Evolutionary conservation across 2,329 filamentous ascomycete species (phyloP).

Genomic region (Pseudogymnoascus sp.): DNA sequence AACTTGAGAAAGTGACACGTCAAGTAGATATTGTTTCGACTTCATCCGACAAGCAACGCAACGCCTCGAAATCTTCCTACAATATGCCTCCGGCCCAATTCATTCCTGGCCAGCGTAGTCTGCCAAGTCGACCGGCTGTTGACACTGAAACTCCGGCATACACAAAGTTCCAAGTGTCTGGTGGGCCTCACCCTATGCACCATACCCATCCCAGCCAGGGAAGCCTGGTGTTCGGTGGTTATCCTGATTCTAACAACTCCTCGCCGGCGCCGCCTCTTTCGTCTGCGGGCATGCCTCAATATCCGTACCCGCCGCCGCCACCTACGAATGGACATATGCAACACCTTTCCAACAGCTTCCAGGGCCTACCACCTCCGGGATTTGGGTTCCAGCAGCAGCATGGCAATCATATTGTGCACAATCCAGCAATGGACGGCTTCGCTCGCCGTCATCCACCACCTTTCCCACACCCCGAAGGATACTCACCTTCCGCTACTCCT

Average conservation of each 20-base stretch:
- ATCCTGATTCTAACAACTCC: constrained; percentile 47
- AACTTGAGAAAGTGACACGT: constrained; percentile 5
- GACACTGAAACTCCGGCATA: constrained; percentile 17
- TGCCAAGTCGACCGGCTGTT: constrained; percentile 9
- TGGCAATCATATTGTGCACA: background rate
- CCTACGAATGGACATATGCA: constrained; percentile 23
- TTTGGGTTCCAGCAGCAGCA: background rate
- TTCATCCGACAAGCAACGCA: constrained; percentile 19
- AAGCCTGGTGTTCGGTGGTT: constrained; percentile 48
- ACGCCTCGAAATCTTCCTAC: constrained; percentile 28
- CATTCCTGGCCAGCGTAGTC: constrained; percentile 22
- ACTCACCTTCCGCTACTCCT: constrained; percentile 27
- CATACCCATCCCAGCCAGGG: constrained; percentile 47
- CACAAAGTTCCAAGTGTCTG: constrained; percentile 1
- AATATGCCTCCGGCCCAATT: constrained; percentile 36
- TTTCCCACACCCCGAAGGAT: constrained; percentile 28
- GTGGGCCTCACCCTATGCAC: constrained; percentile 33
- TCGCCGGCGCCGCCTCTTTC: constrained; percentile 47
- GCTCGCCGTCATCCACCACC: constrained; percentile 22
- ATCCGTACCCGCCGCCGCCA: constrained; percentile 22
- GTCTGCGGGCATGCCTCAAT: constrained; percentile 34
- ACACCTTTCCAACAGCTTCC: constrained; percentile 22
- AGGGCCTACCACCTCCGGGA: background rate
- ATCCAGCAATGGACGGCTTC: background rate
- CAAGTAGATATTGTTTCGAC: constrained; percentile 1